Evolutionary conservation across 495 filamentous ascomycete genomes (phyloP).

Genomic region (Halenospora varia): DNA sequence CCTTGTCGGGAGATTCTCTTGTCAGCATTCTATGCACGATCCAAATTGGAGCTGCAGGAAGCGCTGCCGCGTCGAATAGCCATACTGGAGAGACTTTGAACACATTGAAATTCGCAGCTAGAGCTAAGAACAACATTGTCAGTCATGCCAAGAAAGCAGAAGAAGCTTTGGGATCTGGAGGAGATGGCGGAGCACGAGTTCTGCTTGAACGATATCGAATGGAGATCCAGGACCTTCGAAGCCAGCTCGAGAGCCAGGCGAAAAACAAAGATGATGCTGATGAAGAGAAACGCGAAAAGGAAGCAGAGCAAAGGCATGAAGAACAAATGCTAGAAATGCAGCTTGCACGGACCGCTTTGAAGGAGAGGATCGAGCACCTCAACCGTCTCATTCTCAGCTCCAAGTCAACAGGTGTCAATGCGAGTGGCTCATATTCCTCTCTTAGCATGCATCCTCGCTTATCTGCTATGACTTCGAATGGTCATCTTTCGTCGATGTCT

Average conservation of each 20-base stretch:
- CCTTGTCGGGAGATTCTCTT: slow-evolving; percentile 87
- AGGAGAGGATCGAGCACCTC: slow-evolving; percentile 95
- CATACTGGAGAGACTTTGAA: slow-evolving; percentile 89
- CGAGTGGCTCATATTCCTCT: slow-evolving; percentile 64
- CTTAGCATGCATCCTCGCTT: slow-evolving; percentile 66
- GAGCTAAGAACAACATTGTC: slow-evolving; percentile 96
- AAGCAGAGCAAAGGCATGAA: slow-evolving; percentile 81
- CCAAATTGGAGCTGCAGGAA: slow-evolving; percentile 67
- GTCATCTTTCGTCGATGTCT: slow-evolving; percentile 46
- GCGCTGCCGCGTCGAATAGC: slow-evolving; percentile 54
- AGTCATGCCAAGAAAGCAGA: slow-evolving; percentile 96
- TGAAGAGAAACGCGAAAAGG: slow-evolving; percentile 70
- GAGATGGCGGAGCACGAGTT: slow-evolving; percentile 78
- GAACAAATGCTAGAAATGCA: slow-evolving; percentile 99
- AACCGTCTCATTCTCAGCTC: slow-evolving; percentile 94
- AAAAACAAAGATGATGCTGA: slow-evolving; percentile 64
- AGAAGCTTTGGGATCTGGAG: slow-evolving; percentile 71
- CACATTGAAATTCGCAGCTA: slow-evolving; percentile 92
- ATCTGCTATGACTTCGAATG: slow-evolving; percentile 43
- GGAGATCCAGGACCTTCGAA: slow-evolving; percentile 81
- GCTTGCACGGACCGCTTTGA: slow-evolving; percentile 87
- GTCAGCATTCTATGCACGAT: slow-evolving; percentile 97
- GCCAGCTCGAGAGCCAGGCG: slow-evolving; percentile 76
- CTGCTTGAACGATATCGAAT: slow-evolving; percentile 90
- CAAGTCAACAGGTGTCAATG: slow-evolving; percentile 91